Percentiles rank a stretch among this genome's conserved stretches.
Evolutionary conservation across 805 yeast species (phyloP).

Genomic region (Candida chilensis): DNA sequence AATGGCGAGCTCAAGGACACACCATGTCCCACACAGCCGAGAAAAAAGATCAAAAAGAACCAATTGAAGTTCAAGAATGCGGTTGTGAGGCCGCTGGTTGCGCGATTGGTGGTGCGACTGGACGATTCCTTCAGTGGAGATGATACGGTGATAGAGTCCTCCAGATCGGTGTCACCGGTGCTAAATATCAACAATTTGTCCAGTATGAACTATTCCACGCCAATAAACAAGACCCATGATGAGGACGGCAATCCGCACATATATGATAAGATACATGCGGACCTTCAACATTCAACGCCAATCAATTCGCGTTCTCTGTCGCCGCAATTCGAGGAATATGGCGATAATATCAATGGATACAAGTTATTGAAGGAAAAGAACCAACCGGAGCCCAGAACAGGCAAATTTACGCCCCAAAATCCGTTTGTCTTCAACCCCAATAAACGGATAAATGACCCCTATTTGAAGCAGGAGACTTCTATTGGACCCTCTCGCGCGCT

Average conservation of each 20-base stretch:
- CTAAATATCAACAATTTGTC: background rate
- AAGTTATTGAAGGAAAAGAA: background rate
- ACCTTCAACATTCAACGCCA: conserved; percentile 1
- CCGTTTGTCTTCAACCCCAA: too few relatives aligned
- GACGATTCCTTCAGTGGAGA: too few relatives aligned
- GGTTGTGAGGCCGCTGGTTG: too few relatives aligned
- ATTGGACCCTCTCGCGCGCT: too few relatives aligned
- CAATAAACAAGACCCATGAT: too few relatives aligned
- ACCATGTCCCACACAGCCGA: background rate
- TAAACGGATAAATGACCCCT: background rate
- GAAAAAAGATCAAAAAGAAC: too few relatives aligned
- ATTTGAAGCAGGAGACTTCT: too few relatives aligned
- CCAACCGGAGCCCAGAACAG: too few relatives aligned
- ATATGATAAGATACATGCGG: background rate
- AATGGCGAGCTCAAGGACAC: background rate
- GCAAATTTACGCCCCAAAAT: too few relatives aligned
- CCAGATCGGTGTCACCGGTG: background rate
- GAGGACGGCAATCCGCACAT: background rate
- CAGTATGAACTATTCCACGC: background rate
- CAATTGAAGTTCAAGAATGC: conserved; percentile 1
- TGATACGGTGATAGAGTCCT: conserved; percentile 1
- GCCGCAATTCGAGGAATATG: background rate
- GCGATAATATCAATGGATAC: background rate
- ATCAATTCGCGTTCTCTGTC: too few relatives aligned
- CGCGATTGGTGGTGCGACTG: too few relatives aligned